phyloP scores from a whole-genome alignment of 1,284 basidiomycete species.

The Salmacisia buchloeana region DNA sequence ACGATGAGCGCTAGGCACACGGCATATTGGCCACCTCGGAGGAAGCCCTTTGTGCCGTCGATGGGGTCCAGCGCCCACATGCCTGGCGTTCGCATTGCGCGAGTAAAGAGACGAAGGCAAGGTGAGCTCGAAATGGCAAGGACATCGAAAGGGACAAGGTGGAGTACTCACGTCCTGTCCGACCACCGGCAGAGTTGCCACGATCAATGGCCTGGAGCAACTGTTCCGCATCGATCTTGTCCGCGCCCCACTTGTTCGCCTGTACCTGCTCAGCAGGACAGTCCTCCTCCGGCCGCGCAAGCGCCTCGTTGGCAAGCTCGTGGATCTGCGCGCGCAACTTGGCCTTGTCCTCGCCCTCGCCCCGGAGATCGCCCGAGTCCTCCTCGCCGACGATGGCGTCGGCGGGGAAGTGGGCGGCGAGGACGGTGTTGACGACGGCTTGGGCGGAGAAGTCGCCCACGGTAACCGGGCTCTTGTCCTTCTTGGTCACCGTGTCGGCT shows the following conservation, averaged over 20 bases:
- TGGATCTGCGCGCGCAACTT: conserved; percentile 66
- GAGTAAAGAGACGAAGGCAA: background rate
- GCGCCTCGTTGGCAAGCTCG: conserved; percentile 74
- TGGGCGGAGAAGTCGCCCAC: conserved; percentile 53
- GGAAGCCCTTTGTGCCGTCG: conserved; percentile 89
- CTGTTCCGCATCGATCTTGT: conserved; percentile 52
- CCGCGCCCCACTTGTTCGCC: conserved; percentile 60
- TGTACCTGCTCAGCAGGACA: conserved; percentile 55
- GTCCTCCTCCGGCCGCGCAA: conserved; percentile 51
- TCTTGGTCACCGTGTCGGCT: conserved; percentile 76
- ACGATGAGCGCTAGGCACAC: conserved; percentile 88
- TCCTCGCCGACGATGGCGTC: conserved; percentile 95
- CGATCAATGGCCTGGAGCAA: conserved; percentile 79
- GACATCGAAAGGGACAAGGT: background rate
- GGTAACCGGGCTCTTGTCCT: conserved; percentile 92
- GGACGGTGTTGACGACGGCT: conserved; percentile 43
- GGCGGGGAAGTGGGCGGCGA: conserved; percentile 63
- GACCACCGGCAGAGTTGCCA: conserved; percentile 74
- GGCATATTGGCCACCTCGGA: conserved; percentile 93
- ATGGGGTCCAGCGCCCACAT: conserved; percentile 88
- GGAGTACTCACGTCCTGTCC: conserved; percentile 64
- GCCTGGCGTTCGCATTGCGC: conserved; percentile 49
- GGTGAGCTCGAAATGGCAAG: background rate
- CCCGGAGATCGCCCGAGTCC: conserved; percentile 66
- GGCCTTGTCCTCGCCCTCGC: conserved; percentile 49